Evolutionary conservation across 176 grass and related monocot genomes (phyloP), one percentile per base, ranked within the genome.

Genomic region (Avena sativa): DNA sequence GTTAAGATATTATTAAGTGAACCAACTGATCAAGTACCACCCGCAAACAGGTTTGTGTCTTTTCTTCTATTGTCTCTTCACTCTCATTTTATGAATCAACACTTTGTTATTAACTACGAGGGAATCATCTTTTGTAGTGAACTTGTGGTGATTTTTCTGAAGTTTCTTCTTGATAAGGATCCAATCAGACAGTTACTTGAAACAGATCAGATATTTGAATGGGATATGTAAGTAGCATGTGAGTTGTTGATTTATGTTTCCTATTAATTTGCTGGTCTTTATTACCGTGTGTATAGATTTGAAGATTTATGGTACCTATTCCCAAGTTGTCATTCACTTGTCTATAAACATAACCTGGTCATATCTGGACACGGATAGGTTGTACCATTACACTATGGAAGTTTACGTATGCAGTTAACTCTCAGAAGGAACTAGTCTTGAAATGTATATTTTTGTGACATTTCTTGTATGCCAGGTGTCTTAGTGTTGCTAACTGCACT

Each of bases 91-190:
- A 25, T 53, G 51, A 81, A 75, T 50, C 36, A 15, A 5, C 76
- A n/a, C 36, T 85, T 92, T 82, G 40, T 87, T 78, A 68, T 72
- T 88, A 77, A 76, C 84, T 60, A 76, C 5, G 51, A 62, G 43
- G 28, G 8, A 13, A 67, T 81, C 12, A 76, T 56, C 49, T 73
- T 84, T 86, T 90, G 52, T 76, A 98, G 96, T 74, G 96, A 98
- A 88, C 89, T 96, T 69, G 92, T 98, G 63, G 92, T 96, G 84
- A 78, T 92, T 88, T 98, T 96, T 92, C 70, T 98, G 53, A 98
- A 98, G 88, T 98, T 92, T 76, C 85, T 98, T 62, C 93, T 96
- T 79, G 74, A 89, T 38, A 93, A 89, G 55, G 90, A 98, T 89
- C 96, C 92, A 76, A 84, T 98, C 88, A 93, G 90, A 83, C 90